These are phyloP conservation scores for Ananas comosus DNA, from an alignment of 176 grass and related monocot genomes.

Conservation along the genomic window DNA sequence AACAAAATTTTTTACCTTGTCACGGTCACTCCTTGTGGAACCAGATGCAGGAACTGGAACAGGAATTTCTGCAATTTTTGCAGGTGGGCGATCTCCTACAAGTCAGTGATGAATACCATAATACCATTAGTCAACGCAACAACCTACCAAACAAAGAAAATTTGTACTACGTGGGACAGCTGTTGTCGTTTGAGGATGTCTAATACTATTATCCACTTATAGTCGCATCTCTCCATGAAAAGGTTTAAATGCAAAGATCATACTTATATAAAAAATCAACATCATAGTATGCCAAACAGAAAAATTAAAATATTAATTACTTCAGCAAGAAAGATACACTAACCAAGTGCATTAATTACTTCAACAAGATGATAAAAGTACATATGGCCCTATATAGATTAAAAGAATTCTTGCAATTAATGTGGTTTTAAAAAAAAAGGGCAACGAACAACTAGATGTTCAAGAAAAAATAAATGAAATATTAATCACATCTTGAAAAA, in stretches of 20 bases:
- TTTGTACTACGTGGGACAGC: background rate
- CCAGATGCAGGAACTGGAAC: conserved; percentile 62
- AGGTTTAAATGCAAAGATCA: background rate
- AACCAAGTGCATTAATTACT: conserved; percentile 3
- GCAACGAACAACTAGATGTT: background rate
- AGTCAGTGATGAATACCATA: conserved; percentile 12
- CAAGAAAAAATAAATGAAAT: too few relatives aligned
- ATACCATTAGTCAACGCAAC: background rate
- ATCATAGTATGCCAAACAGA: background rate
- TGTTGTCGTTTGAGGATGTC: background rate
- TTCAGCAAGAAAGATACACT: background rate
- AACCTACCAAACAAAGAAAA: background rate
- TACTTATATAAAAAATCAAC: background rate
- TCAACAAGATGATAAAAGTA: background rate
- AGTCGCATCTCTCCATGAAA: background rate
- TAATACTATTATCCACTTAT: background rate
- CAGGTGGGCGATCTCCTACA: conserved; percentile 71
- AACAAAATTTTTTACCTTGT: too few relatives aligned
- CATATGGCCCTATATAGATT: background rate
- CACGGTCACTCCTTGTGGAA: conserved; percentile 61
- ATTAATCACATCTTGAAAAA: too few relatives aligned
- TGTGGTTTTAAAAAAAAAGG: background rate
- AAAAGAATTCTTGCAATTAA: background rate
- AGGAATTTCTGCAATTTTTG: conserved; percentile 95
- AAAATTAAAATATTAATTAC: conserved; percentile 1